Conservation (phyloP, 306 rosid genomes). For the Medicago arabica region DNA sequence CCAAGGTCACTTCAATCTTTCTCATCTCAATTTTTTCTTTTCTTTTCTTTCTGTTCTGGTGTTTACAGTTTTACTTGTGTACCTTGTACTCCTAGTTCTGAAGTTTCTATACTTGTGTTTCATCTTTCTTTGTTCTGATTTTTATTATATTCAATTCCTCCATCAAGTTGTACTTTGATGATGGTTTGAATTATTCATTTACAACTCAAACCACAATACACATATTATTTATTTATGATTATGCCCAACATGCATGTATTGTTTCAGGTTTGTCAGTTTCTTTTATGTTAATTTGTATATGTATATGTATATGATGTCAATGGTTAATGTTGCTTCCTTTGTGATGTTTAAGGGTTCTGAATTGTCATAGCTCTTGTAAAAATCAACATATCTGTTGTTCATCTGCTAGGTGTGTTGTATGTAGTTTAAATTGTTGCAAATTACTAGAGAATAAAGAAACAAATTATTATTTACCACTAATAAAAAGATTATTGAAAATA, state of each 20-base stretch:
- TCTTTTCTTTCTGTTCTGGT: background rate
- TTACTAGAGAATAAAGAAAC: no score
- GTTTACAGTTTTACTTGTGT: conserved; percentile 6
- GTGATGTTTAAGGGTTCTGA: background rate
- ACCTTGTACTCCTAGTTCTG: background rate
- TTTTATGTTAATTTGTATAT: background rate
- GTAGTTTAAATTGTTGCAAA: no score
- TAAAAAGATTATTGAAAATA: no score
- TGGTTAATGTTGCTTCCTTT: background rate
- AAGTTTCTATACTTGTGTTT: background rate
- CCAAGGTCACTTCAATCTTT: conserved; percentile 44
- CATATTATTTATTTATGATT: background rate
- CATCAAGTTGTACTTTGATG: background rate
- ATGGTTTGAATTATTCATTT: conserved; percentile 14
- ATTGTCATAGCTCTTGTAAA: background rate
- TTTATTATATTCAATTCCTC: background rate
- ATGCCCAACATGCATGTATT: background rate
- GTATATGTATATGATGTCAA: no score
- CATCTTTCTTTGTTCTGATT: conserved; percentile 3
- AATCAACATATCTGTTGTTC: background rate
- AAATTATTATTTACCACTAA: no score
- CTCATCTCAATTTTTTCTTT: conserved; percentile 11
- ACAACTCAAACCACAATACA: background rate
- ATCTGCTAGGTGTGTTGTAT: no score
- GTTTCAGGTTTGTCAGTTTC: background rate